phyloP scores from a whole-genome alignment of 257 asterid species.

The Nicotiana undulata region DNA sequence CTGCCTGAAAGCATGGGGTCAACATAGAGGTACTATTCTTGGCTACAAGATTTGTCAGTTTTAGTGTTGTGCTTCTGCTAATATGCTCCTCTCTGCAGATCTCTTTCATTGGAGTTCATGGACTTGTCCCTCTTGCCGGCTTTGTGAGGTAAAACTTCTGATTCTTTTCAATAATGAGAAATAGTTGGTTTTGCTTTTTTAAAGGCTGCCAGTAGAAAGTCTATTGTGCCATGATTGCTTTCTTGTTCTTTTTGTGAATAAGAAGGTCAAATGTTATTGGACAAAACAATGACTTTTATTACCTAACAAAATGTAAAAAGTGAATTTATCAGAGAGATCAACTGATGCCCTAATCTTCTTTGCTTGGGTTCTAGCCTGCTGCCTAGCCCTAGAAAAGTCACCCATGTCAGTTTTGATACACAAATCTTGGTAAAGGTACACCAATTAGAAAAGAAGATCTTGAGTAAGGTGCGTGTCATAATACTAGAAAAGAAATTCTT shows the following conservation, averaged over 20 bases:
- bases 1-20: conserved; percentile 90
- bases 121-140: conserved; percentile 93
- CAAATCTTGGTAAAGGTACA: background rate
- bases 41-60: background rate
- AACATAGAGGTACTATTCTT: conserved; percentile 59
- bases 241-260: background rate
- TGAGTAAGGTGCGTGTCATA: background rate
- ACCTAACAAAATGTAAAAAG: background rate
- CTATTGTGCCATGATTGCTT: background rate
- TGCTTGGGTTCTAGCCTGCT: background rate
- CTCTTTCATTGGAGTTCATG: conserved; percentile 98
- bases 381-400: background rate
- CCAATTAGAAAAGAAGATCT: background rate
- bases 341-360: background rate
- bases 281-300: background rate
- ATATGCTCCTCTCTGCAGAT: conserved; percentile 43
- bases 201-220: background rate
- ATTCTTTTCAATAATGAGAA: conserved; percentile 8
- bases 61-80: conserved; percentile 8
- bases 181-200: background rate
- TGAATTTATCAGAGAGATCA: background rate
- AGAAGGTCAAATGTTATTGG: background rate
- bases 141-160: conserved; percentile 65
- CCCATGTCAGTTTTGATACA: background rate
- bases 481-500: background rate